Evolutionary conservation across 1,139 yeast genomes (phyloP), one percentile per base, ranked within the genome.

Genomic region (Zhuliangozyma parablackwelliae): DNA sequence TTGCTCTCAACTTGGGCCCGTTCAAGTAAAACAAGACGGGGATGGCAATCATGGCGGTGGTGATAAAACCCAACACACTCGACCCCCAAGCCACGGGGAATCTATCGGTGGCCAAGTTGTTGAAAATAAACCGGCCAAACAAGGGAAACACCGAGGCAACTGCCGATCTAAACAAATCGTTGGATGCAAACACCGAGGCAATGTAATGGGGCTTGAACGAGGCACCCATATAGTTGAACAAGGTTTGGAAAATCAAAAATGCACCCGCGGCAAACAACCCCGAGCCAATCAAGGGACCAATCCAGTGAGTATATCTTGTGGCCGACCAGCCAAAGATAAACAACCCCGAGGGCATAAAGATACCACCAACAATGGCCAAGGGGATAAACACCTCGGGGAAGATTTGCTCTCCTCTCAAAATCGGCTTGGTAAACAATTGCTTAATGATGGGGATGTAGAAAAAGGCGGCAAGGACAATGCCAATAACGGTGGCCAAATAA

Each of bases 101-200:
- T 33, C 63, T 67, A 1, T 61, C 47, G 8, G 69, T 65, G 2
- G 63, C 66, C 36, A 75, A 53, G 46, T 73, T 72, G 30, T 54
- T 45, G 47, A 68, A 80, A 67, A 80, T 62, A 2, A 71, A 65
- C 33, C 59, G 54, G 5, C 81, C 84, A 50, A 80, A 78, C 34
- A 80, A 58, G 31, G 87, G 86, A 65, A 80, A 80, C 4, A 74
- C 75, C 27, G 79, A 79, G 0, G 81, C 86, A 52, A 76, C 63
- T 2, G 62, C 59, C 1, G 80, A 68, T 47, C 84, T 64, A 46
- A 68, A 65, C 37, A 77, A 59, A 10, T 69, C 76, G 47, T 77
- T 77, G 21, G 78, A 72, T 2, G 82, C 82, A 53, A 74, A 77
- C 4, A 75, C 81, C 5, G 83, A 76, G 0, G 83, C 84, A 50